Conservation (phyloP, 768 basidiomycete species). For the Suillus placidus region DNA sequence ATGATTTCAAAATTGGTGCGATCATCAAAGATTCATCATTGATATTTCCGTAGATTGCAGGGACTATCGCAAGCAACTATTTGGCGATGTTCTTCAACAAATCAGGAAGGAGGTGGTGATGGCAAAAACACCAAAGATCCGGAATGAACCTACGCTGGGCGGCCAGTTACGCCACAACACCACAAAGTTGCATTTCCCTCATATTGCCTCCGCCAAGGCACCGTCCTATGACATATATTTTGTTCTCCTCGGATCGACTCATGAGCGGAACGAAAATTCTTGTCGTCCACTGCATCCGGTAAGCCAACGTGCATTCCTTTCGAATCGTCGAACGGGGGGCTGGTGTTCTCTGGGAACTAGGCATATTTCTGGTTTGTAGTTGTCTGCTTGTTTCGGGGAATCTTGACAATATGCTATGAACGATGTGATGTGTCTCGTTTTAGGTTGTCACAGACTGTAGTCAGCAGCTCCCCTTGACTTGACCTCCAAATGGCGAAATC, state of each 20-base stretch:
- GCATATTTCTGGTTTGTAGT: background rate
- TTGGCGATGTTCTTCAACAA: background rate
- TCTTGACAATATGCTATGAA: background rate
- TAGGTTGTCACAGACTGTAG: background rate
- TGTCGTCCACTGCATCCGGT: background rate
- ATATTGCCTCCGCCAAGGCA: background rate
- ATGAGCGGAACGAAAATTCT: background rate
- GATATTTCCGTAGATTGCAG: background rate
- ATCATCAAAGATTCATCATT: too few species aligned
- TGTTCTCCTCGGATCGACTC: background rate
- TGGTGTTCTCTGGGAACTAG: background rate
- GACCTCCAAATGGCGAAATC: background rate
- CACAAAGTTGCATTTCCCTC: background rate
- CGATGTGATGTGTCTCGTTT: background rate
- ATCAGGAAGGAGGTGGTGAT: background rate
- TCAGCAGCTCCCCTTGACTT: background rate
- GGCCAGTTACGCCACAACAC: background rate
- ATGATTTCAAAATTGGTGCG: background rate
- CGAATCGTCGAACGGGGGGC: background rate
- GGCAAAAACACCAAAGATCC: background rate
- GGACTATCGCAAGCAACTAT: background rate
- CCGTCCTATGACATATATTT: background rate
- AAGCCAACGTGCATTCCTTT: background rate
- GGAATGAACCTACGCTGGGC: background rate
- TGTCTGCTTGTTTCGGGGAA: background rate